Evolutionary conservation across 2,329 filamentous ascomycete genomes (phyloP), one percentile per base, ranked within the genome.

Genomic region (Colletotrichum sp.): DNA sequence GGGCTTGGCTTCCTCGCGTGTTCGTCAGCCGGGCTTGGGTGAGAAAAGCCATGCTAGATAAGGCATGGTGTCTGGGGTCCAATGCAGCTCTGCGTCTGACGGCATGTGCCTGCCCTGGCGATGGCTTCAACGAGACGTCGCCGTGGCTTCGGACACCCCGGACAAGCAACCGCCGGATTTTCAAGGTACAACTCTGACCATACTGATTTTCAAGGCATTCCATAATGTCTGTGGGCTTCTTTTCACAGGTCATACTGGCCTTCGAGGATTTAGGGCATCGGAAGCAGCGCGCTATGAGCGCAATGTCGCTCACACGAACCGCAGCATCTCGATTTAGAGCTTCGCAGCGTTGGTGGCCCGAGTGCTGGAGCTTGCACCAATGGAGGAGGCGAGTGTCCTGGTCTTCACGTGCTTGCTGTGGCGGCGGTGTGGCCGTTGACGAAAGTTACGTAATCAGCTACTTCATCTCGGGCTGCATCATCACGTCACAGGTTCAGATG

Each of bases 401-500:
- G 58, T 13, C 38, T 28, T 68, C 52, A 68, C 52, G 65, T 68
- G 52, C n/a, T 55, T 72, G 55, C 48, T 68, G 67, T 61, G 36
- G 16, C 55, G 59, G 26, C 7, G 7, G 21, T 34, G 24, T 52
- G 34, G 4, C 61, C 21, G n/a, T 36, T 21, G 43, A 32, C 16
- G 58, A 32, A 1, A 3, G 3, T 64, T 66, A 71, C 6, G 7
- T 38, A 16, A 26, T 18, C 59, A 26, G n/a, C 18, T n/a, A 34
- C 56, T 64, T 21, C 34, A n/a, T 61, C 64, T 36, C 43, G 58
- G 28, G 56, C 67, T 70, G 62, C 73, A 75, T 72, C 69, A 75
- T 75, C 73, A 75, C 73, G 73, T 75, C 73, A 75, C 69, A 75
- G 73, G 73, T 55, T 72, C 67, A 55, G 71, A 74, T 32, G 71